These are phyloP conservation scores for Cladosporium austrohemisphaericum DNA, from an alignment of 2,329 filamentous ascomycete genomes.

Conservation along the genomic window DNA sequence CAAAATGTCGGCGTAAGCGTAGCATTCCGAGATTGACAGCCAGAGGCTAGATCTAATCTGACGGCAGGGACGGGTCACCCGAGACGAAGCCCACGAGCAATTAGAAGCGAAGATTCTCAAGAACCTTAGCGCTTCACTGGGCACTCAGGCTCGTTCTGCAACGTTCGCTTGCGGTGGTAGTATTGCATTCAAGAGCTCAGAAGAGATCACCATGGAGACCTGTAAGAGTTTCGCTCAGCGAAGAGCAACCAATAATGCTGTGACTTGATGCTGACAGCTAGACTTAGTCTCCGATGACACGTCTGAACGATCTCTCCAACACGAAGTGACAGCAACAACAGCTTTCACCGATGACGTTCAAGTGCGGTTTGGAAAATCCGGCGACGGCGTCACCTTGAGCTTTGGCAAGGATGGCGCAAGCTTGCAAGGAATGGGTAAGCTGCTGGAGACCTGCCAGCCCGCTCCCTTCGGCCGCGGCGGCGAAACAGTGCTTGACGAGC, in stretches of 20 bases:
- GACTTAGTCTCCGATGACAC: too few species aligned
- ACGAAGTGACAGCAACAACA: background rate
- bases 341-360: background rate
- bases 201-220: background rate
- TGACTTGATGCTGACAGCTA: too few species aligned
- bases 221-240: too few species aligned
- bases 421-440: background rate
- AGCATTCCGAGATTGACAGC: too few species aligned
- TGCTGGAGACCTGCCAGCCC: constrained; percentile 32
- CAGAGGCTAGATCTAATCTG: too few species aligned
- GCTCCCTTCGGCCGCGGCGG: constrained; percentile 49
- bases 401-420: background rate
- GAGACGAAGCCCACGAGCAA: too few species aligned
- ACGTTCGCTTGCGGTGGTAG: background rate
- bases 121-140: background rate
- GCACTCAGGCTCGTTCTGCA: background rate
- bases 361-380: background rate
- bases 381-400: background rate
- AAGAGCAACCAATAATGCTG: too few species aligned
- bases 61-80: too few species aligned
- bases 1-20: too few species aligned
- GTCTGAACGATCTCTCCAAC: too few species aligned
- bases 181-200: background rate
- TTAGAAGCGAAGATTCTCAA: background rate
- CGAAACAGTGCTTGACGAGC: constrained; percentile 49